phyloP scores from a whole-genome alignment of 1,284 basidiomycete genomes.

The Irpex sp. region DNA sequence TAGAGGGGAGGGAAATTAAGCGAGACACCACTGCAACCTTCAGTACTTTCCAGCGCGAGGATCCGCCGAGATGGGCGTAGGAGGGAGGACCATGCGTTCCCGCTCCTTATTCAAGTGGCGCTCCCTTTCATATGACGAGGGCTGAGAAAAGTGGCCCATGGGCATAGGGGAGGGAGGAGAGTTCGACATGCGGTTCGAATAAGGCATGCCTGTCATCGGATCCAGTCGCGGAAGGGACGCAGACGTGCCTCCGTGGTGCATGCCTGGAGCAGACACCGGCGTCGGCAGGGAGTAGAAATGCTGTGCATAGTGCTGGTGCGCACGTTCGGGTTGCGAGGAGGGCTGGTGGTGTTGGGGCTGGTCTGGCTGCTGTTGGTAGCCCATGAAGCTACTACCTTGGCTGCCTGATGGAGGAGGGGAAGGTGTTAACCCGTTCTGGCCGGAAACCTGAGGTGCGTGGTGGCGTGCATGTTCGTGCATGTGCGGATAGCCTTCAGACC shows the following conservation, averaged over 20 bases:
- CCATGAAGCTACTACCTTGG: not conserved
- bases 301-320: not conserved
- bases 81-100: slow-evolving; percentile 23
- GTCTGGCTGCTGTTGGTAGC: not conserved
- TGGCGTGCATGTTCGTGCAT: slow-evolving; percentile 53
- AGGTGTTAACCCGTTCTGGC: slow-evolving; percentile 39
- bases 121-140: slow-evolving; percentile 55
- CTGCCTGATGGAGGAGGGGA: slow-evolving; percentile 49
- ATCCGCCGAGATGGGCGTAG: slow-evolving; percentile 16
- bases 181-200: slow-evolving; percentile 32
- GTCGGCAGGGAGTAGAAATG: slow-evolving; percentile 11
- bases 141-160: slow-evolving; percentile 22
- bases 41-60: slow-evolving; percentile 10
- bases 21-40: not conserved
- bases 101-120: slow-evolving; percentile 28
- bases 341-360: not conserved
- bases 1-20: not conserved
- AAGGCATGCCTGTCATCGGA: slow-evolving; percentile 23
- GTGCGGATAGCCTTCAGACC: slow-evolving; percentile 46
- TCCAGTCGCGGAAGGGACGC: slow-evolving; percentile 27
- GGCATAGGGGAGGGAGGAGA: slow-evolving; percentile 39
- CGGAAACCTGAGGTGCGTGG: slow-evolving; percentile 39
- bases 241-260: slow-evolving; percentile 18
- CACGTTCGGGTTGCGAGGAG: not conserved
- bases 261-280: slow-evolving; percentile 8